These are phyloP conservation scores for Xylaria intraflava DNA, from an alignment of 495 filamentous ascomycete species.

Conservation along the genomic window DNA sequence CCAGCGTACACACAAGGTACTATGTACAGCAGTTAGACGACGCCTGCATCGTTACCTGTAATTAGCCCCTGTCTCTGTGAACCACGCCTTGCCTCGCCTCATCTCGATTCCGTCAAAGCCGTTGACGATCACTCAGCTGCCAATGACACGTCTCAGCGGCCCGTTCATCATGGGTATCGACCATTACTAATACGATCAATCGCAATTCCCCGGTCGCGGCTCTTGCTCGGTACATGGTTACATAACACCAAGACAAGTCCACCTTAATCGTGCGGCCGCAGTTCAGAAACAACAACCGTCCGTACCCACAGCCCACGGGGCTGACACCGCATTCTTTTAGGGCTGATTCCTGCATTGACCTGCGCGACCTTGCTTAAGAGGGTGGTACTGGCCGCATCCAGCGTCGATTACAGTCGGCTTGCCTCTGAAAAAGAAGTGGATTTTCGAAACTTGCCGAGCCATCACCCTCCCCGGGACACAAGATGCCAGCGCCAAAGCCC, in stretches of 20 bases:
- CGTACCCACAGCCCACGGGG: too few species aligned
- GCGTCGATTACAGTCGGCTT: neutral
- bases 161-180: too few species aligned
- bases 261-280: slow-evolving; percentile 1
- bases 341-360: slow-evolving; percentile 12
- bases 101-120: too few species aligned
- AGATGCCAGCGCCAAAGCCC: slow-evolving; percentile 13
- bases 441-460: neutral
- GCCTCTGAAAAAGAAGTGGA: slow-evolving; percentile 7
- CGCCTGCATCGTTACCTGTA: too few species aligned
- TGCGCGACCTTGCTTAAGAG: slow-evolving; percentile 8
- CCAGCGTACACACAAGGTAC: too few species aligned
- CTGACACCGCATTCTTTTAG: slow-evolving; percentile 6
- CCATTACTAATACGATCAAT: too few species aligned
- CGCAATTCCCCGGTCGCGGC: neutral
- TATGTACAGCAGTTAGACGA: too few species aligned
- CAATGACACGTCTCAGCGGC: too few species aligned
- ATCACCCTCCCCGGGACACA: neutral
- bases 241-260: neutral
- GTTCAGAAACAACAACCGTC: neutral
- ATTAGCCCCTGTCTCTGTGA: too few species aligned
- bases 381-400: slow-evolving; percentile 5
- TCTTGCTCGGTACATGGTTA: neutral
- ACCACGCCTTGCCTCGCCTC: too few species aligned
- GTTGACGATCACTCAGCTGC: too few species aligned